phyloP scores from a whole-genome alignment of 371 early-diverging fungal genomes.

The Syncephalis fuscata region DNA sequence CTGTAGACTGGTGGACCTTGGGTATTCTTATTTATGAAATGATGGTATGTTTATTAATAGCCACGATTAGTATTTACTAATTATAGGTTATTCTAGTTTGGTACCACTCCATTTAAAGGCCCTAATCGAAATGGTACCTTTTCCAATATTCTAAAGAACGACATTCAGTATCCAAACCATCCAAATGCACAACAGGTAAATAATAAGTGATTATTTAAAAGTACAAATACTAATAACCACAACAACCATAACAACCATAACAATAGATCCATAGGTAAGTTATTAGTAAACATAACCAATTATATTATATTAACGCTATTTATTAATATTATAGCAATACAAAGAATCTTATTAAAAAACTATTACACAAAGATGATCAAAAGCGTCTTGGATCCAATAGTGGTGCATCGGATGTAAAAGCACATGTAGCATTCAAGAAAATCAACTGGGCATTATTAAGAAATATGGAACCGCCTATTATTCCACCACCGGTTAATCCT shows the following conservation, averaged over 20 bases:
- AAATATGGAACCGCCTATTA: slow-evolving; percentile 74
- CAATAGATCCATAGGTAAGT: background rate
- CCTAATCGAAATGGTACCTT: slow-evolving; percentile 70
- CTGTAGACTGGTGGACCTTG: slow-evolving; percentile 98
- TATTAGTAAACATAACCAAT: background rate
- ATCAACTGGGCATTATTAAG: slow-evolving; percentile 88
- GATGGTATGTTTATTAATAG: slow-evolving; percentile 34
- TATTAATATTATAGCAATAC: slow-evolving; percentile 19
- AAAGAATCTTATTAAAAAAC: slow-evolving; percentile 60
- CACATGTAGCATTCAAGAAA: slow-evolving; percentile 81
- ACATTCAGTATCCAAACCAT: slow-evolving; percentile 51
- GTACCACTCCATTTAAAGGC: slow-evolving; percentile 92
- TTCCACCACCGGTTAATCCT: slow-evolving; percentile 45
- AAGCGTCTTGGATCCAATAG: slow-evolving; percentile 70
- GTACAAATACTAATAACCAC: too few species aligned
- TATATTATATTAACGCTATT: too few species aligned
- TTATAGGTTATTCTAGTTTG: slow-evolving; percentile 28
- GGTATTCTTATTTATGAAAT: slow-evolving; percentile 95
- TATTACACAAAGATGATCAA: slow-evolving; percentile 76
- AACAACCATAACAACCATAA: too few species aligned
- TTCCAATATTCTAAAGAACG: slow-evolving; percentile 57
- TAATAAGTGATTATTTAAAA: too few species aligned
- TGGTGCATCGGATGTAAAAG: slow-evolving; percentile 90
- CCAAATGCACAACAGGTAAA: slow-evolving; percentile 25
- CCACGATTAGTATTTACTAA: background rate